A percentile compares a stretch with the other conserved stretches of the same genome.
phyloP scores from a whole-genome alignment of 306 rosid species.

The Crotalaria pallida region DNA sequence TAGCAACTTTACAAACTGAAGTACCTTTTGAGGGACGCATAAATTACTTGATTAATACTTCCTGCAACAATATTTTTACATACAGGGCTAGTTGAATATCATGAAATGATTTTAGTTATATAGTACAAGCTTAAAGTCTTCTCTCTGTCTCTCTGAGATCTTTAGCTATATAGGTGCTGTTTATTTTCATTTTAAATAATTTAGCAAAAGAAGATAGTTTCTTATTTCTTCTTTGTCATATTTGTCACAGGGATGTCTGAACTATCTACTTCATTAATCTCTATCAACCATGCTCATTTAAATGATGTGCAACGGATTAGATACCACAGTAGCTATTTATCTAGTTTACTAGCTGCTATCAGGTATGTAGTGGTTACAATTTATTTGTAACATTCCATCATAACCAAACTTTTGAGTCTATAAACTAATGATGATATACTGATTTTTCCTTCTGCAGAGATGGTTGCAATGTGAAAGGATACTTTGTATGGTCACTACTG shows the following conservation, averaged over 20 bases:
- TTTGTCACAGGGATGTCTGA: constrained; percentile 80
- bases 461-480: constrained; percentile 95
- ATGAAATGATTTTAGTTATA: not conserved
- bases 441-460: constrained; percentile 50
- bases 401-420: not conserved
- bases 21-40: too few species aligned
- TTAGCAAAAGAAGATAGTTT: too few species aligned
- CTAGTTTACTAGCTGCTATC: constrained; percentile 52
- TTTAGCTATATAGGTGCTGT: too few species aligned
- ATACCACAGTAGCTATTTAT: constrained; percentile 66
- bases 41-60: not conserved
- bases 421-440: constrained; percentile 5
- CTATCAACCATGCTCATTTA: constrained; percentile 48
- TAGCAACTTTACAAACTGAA: too few species aligned
- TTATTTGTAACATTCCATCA: too few species aligned
- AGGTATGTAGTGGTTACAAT: constrained; percentile 24
- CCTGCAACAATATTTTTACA: not conserved
- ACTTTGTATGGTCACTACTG: constrained; percentile 85
- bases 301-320: constrained; percentile 76
- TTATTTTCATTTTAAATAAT: too few species aligned
- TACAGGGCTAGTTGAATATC: not conserved
- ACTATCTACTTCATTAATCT: constrained; percentile 36
- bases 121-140: not conserved
- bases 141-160: not conserved
- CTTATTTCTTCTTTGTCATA: too few species aligned